Conservation (phyloP, 2,329 filamentous ascomycete genomes). For the Tympanopsis confertula region DNA sequence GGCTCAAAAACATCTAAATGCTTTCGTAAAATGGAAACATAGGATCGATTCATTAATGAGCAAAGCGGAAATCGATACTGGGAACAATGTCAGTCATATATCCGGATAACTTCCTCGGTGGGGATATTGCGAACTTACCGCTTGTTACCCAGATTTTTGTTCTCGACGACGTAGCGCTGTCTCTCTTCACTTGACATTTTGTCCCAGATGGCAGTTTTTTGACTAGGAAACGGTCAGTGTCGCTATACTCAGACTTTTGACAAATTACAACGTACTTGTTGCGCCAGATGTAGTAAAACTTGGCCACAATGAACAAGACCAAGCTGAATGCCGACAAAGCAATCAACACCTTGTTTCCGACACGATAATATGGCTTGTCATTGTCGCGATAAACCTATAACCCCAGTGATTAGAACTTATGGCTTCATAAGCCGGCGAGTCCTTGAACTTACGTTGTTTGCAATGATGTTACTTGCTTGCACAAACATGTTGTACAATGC, state of each 20-base stretch:
- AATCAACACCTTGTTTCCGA: slow-evolving; percentile 37
- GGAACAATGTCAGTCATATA: not conserved
- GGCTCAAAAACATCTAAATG: too few species aligned
- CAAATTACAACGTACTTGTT: slow-evolving; percentile 24
- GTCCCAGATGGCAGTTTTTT: slow-evolving; percentile 30
- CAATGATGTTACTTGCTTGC: slow-evolving; percentile 28
- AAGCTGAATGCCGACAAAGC: slow-evolving; percentile 34
- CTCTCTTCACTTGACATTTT: slow-evolving; percentile 31
- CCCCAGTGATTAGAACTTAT: not conserved
- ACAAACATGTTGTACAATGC: slow-evolving; percentile 49
- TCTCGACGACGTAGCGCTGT: slow-evolving; percentile 23
- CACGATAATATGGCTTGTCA: slow-evolving; percentile 30
- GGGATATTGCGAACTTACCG: slow-evolving; percentile 31
- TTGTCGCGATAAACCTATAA: slow-evolving; percentile 16
- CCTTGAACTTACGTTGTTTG: slow-evolving; percentile 19
- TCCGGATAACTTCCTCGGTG: too few species aligned
- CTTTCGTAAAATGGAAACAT: not conserved
- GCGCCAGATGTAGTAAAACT: slow-evolving; percentile 36
- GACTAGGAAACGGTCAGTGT: slow-evolving; percentile 1
- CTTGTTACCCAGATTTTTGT: slow-evolving; percentile 17
- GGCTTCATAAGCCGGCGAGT: not conserved
- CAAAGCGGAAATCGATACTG: slow-evolving; percentile 27
- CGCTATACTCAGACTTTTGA: not conserved
- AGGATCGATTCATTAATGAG: slow-evolving; percentile 13
- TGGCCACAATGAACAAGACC: slow-evolving; percentile 31